Percentiles rank a stretch among this genome's conserved stretches.
Conservation (phyloP, 2,329 filamentous ascomycete genomes). For the Xylaria arbuscula region DNA sequence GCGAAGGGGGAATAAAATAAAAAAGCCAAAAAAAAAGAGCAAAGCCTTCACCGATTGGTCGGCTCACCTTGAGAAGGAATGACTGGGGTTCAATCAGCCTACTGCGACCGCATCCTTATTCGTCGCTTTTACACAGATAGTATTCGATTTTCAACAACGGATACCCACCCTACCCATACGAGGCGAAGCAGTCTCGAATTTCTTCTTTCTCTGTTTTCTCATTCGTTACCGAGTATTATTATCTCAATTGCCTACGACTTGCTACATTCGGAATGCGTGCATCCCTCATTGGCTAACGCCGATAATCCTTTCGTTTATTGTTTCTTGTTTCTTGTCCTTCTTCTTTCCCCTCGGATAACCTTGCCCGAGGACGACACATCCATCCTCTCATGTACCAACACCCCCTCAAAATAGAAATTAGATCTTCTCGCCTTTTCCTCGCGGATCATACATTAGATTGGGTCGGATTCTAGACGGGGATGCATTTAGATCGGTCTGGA, state of each 20-base stretch:
- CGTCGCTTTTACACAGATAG: constrained; percentile 1
- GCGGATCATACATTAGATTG: constrained; percentile 10
- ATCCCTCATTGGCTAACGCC: constrained; percentile 13
- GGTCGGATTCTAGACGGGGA: background rate
- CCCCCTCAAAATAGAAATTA: constrained; percentile 24
- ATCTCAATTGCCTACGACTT: background rate
- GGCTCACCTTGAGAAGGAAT: constrained; percentile 20
- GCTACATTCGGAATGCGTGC: background rate
- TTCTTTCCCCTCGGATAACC: background rate
- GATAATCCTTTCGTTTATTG: background rate
- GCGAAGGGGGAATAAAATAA: background rate
- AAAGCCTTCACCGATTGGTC: constrained; percentile 22
- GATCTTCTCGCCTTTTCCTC: constrained; percentile 13
- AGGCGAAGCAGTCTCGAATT: background rate
- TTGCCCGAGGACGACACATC: background rate
- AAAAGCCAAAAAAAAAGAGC: background rate
- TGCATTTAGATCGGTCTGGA: constrained; percentile 4
- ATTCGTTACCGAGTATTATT: constrained; percentile 14
- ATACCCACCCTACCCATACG: constrained; percentile 3
- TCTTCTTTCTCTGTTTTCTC: constrained; percentile 4
- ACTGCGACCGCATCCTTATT: constrained; percentile 5
- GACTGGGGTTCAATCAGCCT: constrained; percentile 12
- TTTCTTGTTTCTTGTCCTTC: background rate
- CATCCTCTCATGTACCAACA: background rate
- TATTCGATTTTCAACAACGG: background rate